Evolutionary conservation across 371 early-diverging fungal species (phyloP), one percentile per base, ranked within the genome.

Genomic region (Mortierella sp.): DNA sequence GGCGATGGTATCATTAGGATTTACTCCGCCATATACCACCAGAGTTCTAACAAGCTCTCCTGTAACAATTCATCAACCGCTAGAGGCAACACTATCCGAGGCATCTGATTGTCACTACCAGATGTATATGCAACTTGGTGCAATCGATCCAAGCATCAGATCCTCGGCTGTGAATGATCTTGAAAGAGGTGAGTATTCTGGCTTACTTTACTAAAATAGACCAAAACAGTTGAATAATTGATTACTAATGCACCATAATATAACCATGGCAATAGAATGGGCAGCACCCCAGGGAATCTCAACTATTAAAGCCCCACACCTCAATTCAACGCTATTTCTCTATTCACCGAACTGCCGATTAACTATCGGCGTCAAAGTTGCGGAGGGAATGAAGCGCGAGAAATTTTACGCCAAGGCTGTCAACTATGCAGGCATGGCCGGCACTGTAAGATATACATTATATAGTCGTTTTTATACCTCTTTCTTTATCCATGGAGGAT

Each of bases 331-430:
- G 1, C 64, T 85, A 15, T 72, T 90, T n/a, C 72, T 91, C 70
- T 90, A 87, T 61, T 89, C 93, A 15, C 84, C 88, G 3, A 86
- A 88, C 55, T 93, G 93, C 59, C 83, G 86, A 2, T 61, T 89
- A 3, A 49, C 80, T 1, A 59, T 89, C 10, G 64, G 87, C 0
- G 76, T 84, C 47, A 74, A 80, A 9, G 82, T 85, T 2, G 70
- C 83, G 2, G 65, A 69, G 5, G 93, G 93, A 8, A 84, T 88
- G 64, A 84, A 86, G 57, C 86, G 86, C 22, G 89, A 89, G 61
- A 83, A 76, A 8, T 91, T 88, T 53, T 88, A 86, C 54, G 73
- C 72, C 58, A 90, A 89, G 71, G 85, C 89, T 2, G 66, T 86
- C 34, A 83, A 85, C 34, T 92, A 89, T 71, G 90, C 91, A 6